A percentile compares a stretch with the other conserved stretches of the same genome.
Evolutionary conservation across 306 rosid species (phyloP).

Genomic region (Arachis stenosperma): DNA sequence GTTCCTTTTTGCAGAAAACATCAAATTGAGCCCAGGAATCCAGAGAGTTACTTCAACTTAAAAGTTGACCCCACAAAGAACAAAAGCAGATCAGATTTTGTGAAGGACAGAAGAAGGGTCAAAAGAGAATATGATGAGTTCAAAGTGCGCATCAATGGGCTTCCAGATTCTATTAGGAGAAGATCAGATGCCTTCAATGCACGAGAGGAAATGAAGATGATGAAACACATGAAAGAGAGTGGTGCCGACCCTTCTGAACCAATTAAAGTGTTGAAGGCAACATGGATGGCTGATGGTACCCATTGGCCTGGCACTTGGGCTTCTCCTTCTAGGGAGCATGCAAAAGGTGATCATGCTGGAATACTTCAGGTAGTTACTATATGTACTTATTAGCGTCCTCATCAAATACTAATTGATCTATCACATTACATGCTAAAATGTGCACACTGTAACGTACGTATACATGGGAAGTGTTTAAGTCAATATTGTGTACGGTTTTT

Average conservation of each 20-base stretch:
- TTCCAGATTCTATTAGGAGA: constrained; percentile 57
- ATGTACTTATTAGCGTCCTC: too few relatives aligned
- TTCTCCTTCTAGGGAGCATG: constrained; percentile 42
- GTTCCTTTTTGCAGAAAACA: constrained; percentile 63
- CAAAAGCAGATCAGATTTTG: constrained; percentile 53
- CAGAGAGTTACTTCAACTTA: constrained; percentile 48
- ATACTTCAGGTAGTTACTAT: constrained; percentile 51
- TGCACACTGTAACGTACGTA: too few relatives aligned
- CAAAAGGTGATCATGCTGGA: constrained; percentile 57
- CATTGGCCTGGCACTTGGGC: constrained; percentile 67
- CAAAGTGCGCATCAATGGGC: constrained; percentile 58
- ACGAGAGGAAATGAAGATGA: constrained; percentile 62
- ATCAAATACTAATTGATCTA: too few relatives aligned
- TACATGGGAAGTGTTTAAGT: too few relatives aligned
- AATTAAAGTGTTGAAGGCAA: constrained; percentile 51
- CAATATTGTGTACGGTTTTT: too few relatives aligned
- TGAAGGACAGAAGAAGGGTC: constrained; percentile 57
- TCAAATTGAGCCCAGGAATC: constrained; percentile 57
- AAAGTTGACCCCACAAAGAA: constrained; percentile 62
- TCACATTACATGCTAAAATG: too few relatives aligned
- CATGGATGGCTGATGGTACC: constrained; percentile 69
- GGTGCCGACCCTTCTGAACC: constrained; percentile 49
- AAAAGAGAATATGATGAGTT: constrained; percentile 66
- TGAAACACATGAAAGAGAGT: constrained; percentile 54
- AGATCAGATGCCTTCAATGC: constrained; percentile 66